Evolutionary conservation across 1,284 basidiomycete genomes (phyloP).

Genomic region (Chalciporus sp.): DNA sequence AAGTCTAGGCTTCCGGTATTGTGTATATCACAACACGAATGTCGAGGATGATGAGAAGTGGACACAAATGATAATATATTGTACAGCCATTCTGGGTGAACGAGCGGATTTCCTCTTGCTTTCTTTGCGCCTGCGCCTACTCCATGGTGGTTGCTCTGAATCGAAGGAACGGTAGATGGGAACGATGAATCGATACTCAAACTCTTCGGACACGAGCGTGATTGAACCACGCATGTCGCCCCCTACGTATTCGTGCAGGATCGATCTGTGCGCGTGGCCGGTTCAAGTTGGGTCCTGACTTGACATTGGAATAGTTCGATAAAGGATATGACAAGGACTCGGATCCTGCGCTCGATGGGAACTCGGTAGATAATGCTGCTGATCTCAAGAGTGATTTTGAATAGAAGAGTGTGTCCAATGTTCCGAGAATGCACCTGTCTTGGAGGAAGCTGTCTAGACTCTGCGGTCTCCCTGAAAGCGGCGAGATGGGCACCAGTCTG

Average conservation of each 20-base stretch:
- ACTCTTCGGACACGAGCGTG: slow-evolving; percentile 68
- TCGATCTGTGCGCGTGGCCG: slow-evolving; percentile 54
- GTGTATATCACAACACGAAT: slow-evolving; percentile 16
- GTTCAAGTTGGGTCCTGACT: slow-evolving; percentile 34
- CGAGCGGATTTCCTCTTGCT: neutral
- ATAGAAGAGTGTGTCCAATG: slow-evolving; percentile 6
- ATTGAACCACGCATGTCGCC: slow-evolving; percentile 69
- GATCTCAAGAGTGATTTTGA: slow-evolving; percentile 3
- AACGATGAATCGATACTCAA: slow-evolving; percentile 50
- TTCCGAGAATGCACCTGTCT: slow-evolving; percentile 10
- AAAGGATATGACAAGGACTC: neutral
- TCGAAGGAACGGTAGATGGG: no score
- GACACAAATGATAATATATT: neutral
- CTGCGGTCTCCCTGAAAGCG: slow-evolving; percentile 17
- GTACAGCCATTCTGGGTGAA: neutral
- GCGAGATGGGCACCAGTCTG: slow-evolving; percentile 19
- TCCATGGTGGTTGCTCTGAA: neutral
- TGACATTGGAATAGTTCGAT: slow-evolving; percentile 14
- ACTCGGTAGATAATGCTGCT: neutral
- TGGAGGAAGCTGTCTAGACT: slow-evolving; percentile 19
- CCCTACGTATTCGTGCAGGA: slow-evolving; percentile 50
- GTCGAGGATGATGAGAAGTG: neutral
- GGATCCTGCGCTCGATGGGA: neutral
- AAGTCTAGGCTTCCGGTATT: neutral
- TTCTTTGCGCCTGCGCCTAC: no score